Base-by-base conservation (phyloP, 129 eudicot species). In the Flaveria ramosissima region DNA sequence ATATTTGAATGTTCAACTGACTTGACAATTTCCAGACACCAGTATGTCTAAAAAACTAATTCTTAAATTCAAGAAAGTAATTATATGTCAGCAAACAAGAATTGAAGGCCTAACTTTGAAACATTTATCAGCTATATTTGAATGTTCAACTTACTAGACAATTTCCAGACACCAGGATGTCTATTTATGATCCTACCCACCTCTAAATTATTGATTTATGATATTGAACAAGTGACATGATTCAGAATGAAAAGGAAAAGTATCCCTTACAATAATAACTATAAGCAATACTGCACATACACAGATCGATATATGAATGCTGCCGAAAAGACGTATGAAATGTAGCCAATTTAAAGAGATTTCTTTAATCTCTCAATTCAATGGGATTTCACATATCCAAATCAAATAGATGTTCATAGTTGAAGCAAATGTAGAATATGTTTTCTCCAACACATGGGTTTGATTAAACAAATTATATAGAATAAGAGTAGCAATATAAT, bases 361-460 rank as follows among this genome's bases (percentile, higher is more conserved):
- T 42, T 62, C 67, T 80, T 46, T 27, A 76, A 79, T 73, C 79
- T 77, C 80, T 82, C 77, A 45, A 72, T 56, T 79, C 75, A 71
- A 82, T 82, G 71, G 36, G 45, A 85, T 66, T 75, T 77, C 53
- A 69, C 84, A 81, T 74, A 77, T 71, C 86, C 75, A 88, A 72
- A 80, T 84, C 84, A 84, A 80, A 73, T 68, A 36, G 83, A 74
- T 46, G 85, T 45, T 72, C 67, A 39, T 47, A 79, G 73, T 71
- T 45, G 61, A 79, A 86, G 69, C 57, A 66, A 71, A 81, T 72
- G 82, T 62, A 71, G 13, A 55, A 27, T 17, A 77, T 47, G 67
- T 59, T 39, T 80, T 76, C 74, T 81, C 68, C 87, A 82, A 71
- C 87, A 78, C 79, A 88, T 80, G 77, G 85, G 80, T 63, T 81